Evolutionary conservation across 2,329 filamentous ascomycete genomes (phyloP).

Genomic region (Aspergillus puulaauensis): DNA sequence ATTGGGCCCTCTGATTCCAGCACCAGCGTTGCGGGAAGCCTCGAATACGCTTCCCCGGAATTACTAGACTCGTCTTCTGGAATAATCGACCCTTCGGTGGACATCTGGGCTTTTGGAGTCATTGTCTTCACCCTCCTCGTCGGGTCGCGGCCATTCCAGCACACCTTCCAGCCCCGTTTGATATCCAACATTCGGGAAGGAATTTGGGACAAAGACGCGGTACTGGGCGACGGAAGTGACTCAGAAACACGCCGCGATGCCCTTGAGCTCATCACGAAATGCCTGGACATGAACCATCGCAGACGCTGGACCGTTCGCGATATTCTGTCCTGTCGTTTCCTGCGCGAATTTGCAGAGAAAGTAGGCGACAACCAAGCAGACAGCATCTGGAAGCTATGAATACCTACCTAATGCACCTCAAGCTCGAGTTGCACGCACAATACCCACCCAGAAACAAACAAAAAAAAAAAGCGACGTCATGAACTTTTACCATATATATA

Average conservation of each 20-base stretch:
- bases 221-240: conserved; percentile 46
- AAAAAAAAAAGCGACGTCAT: conserved; percentile 13
- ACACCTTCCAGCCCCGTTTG: conserved; percentile 59
- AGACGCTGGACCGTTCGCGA: conserved; percentile 59
- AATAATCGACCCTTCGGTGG: conserved; percentile 54
- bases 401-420: background rate
- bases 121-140: conserved; percentile 62
- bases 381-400: conserved; percentile 39
- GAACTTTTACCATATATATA: background rate
- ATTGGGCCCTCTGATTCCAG: conserved; percentile 58
- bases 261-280: conserved; percentile 59
- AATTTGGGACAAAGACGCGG: conserved; percentile 55
- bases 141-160: conserved; percentile 62
- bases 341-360: conserved; percentile 43
- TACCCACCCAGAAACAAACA: background rate
- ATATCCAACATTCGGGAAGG: conserved; percentile 60
- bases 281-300: conserved; percentile 57
- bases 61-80: conserved; percentile 41
- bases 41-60: conserved; percentile 55
- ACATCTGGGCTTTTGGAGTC: conserved; percentile 68
- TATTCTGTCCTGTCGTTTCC: conserved; percentile 56
- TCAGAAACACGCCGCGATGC: conserved; percentile 43
- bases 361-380: conserved; percentile 31
- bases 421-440: background rate
- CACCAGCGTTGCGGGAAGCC: conserved; percentile 59